These are phyloP conservation scores for Yarrowia porcina DNA, from an alignment of 805 yeast genomes.

Conservation along the genomic window DNA sequence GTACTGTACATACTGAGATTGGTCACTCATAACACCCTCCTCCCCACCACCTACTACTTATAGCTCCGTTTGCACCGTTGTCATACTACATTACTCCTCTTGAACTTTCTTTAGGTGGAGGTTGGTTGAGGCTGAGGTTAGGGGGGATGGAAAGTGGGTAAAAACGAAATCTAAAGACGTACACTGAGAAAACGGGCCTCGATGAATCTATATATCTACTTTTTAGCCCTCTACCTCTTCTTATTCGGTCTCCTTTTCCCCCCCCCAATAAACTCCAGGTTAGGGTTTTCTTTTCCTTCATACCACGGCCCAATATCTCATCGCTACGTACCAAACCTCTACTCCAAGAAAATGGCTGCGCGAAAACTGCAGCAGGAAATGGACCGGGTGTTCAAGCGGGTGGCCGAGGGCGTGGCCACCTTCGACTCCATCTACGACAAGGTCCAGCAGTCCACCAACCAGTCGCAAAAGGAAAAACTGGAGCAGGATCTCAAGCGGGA, in stretches of 20 bases:
- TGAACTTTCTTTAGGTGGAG: too few relatives aligned
- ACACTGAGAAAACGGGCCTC: too few relatives aligned
- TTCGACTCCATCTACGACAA: conserved; percentile 86
- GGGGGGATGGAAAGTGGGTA: too few relatives aligned
- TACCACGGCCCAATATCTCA: too few relatives aligned
- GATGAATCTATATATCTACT: not conserved
- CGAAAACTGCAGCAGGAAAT: conserved; percentile 51
- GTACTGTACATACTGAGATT: too few relatives aligned
- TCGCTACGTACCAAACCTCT: not conserved
- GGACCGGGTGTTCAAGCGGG: conserved; percentile 88
- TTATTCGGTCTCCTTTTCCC: not conserved
- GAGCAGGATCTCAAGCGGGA: conserved; percentile 89
- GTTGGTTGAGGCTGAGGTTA: too few relatives aligned
- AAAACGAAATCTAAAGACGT: too few relatives aligned
- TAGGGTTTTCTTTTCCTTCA: conserved; percentile 10
- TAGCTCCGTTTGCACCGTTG: too few relatives aligned
- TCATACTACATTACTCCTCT: too few relatives aligned
- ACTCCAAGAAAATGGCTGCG: conserved; percentile 22
- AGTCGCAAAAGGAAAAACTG: conserved; percentile 87
- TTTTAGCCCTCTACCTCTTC: not conserved
- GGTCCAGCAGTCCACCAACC: conserved; percentile 73
- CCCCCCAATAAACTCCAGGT: not conserved
- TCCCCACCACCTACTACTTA: too few relatives aligned
- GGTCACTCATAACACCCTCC: too few relatives aligned
- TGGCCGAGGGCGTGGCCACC: conserved; percentile 81